These are phyloP conservation scores for Blastobotrys ciferrii DNA, from an alignment of 1,139 yeast genomes.

Conservation along the genomic window DNA sequence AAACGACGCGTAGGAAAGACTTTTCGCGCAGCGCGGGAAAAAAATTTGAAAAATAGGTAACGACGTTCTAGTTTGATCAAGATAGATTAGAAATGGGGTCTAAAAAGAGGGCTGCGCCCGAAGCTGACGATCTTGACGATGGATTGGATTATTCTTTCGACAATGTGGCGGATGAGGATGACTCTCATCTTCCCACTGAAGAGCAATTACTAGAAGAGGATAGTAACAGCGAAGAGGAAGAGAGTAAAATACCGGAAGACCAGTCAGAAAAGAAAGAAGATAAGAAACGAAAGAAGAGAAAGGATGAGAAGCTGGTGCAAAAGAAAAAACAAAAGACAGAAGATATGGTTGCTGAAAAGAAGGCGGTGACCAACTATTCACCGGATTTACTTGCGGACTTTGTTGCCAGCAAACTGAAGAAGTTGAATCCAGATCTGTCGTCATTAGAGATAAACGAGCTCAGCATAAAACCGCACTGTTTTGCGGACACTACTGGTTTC, in stretches of 20 bases:
- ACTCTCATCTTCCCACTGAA: slow-evolving; percentile 19
- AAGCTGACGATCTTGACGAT: slow-evolving; percentile 62
- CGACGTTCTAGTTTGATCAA: slow-evolving; percentile 1
- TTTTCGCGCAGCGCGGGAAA: neutral
- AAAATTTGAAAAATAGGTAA: neutral
- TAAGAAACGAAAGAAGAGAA: slow-evolving; percentile 24
- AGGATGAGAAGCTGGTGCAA: slow-evolving; percentile 22
- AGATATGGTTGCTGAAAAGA: slow-evolving; percentile 52
- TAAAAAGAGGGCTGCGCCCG: slow-evolving; percentile 25
- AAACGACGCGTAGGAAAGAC: too few species aligned
- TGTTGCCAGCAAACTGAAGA: slow-evolving; percentile 52
- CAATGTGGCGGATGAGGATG: slow-evolving; percentile 37
- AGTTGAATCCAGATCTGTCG: slow-evolving; percentile 55
- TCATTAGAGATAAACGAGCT: slow-evolving; percentile 61
- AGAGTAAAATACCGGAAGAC: slow-evolving; percentile 17
- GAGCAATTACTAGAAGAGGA: slow-evolving; percentile 16
- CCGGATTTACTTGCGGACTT: slow-evolving; percentile 60
- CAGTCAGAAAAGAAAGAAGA: slow-evolving; percentile 17
- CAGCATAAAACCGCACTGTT: slow-evolving; percentile 47
- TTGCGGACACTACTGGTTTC: slow-evolving; percentile 54
- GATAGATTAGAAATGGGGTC: neutral
- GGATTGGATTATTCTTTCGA: slow-evolving; percentile 59
- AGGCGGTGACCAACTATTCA: slow-evolving; percentile 48
- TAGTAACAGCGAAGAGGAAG: slow-evolving; percentile 18
- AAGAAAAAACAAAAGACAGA: slow-evolving; percentile 61